Percentiles rank a stretch among this genome's conserved stretches.
phyloP scores from a whole-genome alignment of 2,329 filamentous ascomycete species.

The Aspergillus sp. region DNA sequence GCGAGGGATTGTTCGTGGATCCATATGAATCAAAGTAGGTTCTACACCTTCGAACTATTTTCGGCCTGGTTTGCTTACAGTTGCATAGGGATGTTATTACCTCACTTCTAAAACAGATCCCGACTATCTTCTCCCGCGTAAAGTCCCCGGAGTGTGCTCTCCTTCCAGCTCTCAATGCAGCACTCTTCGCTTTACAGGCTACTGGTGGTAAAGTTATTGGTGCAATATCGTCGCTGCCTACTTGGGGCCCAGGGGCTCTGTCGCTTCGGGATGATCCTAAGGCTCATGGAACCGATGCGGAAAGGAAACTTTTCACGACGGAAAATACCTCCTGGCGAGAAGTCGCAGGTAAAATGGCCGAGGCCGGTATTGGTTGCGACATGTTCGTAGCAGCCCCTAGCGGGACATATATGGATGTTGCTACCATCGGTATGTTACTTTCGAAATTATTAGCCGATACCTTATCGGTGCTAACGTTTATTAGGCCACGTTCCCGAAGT shows the following conservation, averaged over 20 bases:
- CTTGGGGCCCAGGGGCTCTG: conserved; percentile 83
- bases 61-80: conserved; percentile 24
- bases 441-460: background rate
- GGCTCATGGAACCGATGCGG: conserved; percentile 78
- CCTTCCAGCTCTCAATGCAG: conserved; percentile 79
- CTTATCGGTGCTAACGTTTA: background rate
- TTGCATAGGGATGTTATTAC: conserved; percentile 69
- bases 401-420: conserved; percentile 88
- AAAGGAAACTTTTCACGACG: conserved; percentile 87
- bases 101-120: conserved; percentile 79
- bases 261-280: conserved; percentile 87
- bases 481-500: conserved; percentile 77
- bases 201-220: conserved; percentile 93
- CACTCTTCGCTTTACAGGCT: conserved; percentile 75
- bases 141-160: conserved; percentile 91
- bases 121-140: conserved; percentile 79
- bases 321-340: conserved; percentile 89
- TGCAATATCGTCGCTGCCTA: conserved; percentile 82
- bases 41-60: background rate
- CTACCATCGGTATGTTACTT: conserved; percentile 72
- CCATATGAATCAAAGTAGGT: conserved; percentile 78
- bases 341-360: conserved; percentile 80
- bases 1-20: conserved; percentile 91
- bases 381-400: conserved; percentile 92
- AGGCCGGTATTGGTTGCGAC: conserved; percentile 82